Base-by-base conservation (phyloP, 129 eudicot species). In the Logfia minima region DNA sequence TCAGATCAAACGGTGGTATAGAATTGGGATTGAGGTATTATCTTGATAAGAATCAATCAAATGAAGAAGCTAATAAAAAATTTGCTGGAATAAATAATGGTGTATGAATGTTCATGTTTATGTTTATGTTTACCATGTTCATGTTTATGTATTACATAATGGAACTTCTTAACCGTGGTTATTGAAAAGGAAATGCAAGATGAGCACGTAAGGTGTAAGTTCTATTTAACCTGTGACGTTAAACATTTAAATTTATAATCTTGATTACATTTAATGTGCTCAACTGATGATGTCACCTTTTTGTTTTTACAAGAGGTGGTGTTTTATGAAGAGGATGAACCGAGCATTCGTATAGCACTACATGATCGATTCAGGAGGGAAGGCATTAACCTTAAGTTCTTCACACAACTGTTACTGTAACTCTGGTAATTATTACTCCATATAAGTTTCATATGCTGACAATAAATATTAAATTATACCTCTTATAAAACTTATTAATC, bases 41-140 rank as follows among this genome's bases (percentile, higher is more conserved):
- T 79, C 96, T 92, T 11, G 98, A 93, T 80, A 93, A 93, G 83
- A 93, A 93, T 79, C 98, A 77, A 73, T 96, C 96, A 71, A 92
- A 92, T 82, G 98, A 93, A 70, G 96, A 93, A 73, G 98, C 98
- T 62, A 93, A 84, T 72, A 90, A 88, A 85, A 93, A 86, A 82
- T 93, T 93, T 35, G 98, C 92, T 0, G 98, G 90, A 76, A 90
- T 88, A 72, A 90, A 83, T 31, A 90, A 93, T 77, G 98, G 98
- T 92, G 77, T 1, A 7, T 6, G 28, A 10, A 55, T 26, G 37
- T 34, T 34, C 6, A 34, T 34, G 37, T 37, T 37, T 2, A 7
- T 0, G 26, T 24, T n/a, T n/a, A n/a, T n/a, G n/a, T n/a, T n/a
- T n/a, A n/a, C 39, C 39, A 35, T 35, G 39, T 77, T 73, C 86